Conservation (phyloP, 192 early-diverging fungal genomes). For the Powellomyces hirtus region DNA sequence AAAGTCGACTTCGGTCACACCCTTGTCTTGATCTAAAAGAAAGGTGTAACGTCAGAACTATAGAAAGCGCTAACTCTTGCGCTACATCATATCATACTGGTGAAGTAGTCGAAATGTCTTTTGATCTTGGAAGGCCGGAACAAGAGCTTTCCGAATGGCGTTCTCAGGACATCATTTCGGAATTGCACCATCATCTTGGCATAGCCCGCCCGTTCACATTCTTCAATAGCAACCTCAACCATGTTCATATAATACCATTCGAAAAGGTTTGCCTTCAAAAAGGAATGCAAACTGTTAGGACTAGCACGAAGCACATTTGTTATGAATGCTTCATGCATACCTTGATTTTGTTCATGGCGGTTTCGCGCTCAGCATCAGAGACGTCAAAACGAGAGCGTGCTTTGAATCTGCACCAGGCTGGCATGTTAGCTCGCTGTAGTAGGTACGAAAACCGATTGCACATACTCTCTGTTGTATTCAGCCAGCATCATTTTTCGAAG, state of each 20-base stretch:
- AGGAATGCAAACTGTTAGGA: no score
- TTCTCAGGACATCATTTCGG: constrained; percentile 13
- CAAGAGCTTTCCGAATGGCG: constrained; percentile 36
- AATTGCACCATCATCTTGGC: constrained; percentile 41
- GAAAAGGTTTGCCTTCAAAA: constrained; percentile 30
- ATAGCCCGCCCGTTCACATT: constrained; percentile 51
- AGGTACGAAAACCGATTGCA: background rate
- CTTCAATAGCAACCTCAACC: constrained; percentile 42
- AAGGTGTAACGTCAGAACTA: background rate
- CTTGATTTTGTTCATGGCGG: constrained; percentile 18
- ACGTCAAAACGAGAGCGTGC: constrained; percentile 9
- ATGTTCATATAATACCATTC: constrained; percentile 53
- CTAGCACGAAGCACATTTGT: background rate
- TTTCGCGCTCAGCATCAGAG: constrained; percentile 32
- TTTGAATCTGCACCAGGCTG: background rate
- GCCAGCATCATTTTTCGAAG: constrained; percentile 46
- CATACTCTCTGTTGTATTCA: constrained; percentile 49
- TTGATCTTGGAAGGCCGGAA: constrained; percentile 40
- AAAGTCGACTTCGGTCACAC: constrained; percentile 16
- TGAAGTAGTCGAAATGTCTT: constrained; percentile 42
- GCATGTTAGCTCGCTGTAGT: background rate
- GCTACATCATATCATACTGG: constrained; percentile 13
- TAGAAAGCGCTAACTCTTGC: background rate
- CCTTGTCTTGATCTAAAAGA: constrained; percentile 30
- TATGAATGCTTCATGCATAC: background rate